Evolutionary conservation across 441 rosid genomes (phyloP).

Genomic region (Corymbia citriodora): DNA sequence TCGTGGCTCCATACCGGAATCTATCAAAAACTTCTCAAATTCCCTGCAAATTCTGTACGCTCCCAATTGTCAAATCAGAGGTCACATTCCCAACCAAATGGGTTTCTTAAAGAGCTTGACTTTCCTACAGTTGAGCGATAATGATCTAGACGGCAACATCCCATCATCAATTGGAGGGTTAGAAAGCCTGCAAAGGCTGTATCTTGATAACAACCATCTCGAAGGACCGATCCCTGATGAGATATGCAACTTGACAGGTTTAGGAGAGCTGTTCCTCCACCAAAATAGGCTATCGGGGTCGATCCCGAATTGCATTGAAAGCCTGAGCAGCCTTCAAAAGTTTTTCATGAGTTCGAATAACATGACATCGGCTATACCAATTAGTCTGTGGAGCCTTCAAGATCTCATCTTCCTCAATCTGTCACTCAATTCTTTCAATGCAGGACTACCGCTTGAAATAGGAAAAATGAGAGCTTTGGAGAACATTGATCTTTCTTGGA

Average conservation of each 20-base stretch:
- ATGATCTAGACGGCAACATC: not conserved
- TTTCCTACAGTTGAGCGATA: not conserved
- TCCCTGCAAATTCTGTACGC: not conserved
- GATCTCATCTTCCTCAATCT: not conserved
- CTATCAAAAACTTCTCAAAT: not conserved
- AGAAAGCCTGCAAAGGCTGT: not conserved
- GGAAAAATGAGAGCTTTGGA: conserved; percentile 11
- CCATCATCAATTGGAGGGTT: not conserved
- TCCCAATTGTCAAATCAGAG: not conserved
- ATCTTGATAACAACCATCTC: not conserved
- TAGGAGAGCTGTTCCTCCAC: not conserved
- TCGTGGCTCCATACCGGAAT: not conserved
- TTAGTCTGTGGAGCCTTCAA: conserved; percentile 1
- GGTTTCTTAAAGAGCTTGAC: not conserved
- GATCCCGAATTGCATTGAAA: not conserved
- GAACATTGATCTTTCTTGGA: conserved; percentile 5
- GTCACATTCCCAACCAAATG: not conserved
- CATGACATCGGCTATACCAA: conserved; percentile 2
- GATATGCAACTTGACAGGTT: not conserved
- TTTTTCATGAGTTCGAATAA: not conserved
- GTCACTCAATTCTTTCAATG: conserved; percentile 18
- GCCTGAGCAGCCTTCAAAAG: not conserved
- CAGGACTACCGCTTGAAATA: conserved; percentile 4
- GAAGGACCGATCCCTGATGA: not conserved
- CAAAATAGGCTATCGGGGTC: not conserved